Evolutionary conservation across 345 rosid species (phyloP), one percentile per base, ranked within the genome.

Genomic region (Turritis glabra): DNA sequence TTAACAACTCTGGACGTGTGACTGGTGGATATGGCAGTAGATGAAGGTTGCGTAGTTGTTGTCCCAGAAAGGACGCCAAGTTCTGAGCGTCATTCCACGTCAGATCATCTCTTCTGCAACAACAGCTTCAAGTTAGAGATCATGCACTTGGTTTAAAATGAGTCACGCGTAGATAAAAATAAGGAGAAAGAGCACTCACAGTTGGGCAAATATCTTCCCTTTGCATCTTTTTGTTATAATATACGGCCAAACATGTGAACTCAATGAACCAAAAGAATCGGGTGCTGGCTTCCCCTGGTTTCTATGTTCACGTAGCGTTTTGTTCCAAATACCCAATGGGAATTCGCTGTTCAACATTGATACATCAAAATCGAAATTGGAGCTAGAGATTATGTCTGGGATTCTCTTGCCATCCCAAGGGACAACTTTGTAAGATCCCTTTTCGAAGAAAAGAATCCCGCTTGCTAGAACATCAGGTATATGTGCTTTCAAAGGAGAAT

Each of bases 341-440:
- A 87, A 91, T 23, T 74, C 85, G 7, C 77, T 65, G 54, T 78
- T 80, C 67, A 84, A 65, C 73, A 74, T 58, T 48, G 75, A 68
- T 32, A 66, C 84, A 11, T 53, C 77, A 48, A 85, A 80, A 69
- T 75, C 58, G 71, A 86, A 51, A 82, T 67, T 84, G 84, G 86
- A 79, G 57, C 74, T 73, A n/a, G 60, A 35, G 77, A 91, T 80
- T 38, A 87, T 81, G 67, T 79, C 79, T 66, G 95, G 97, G 64
- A 89, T 82, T 69, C 74, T 90, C 84, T 81, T 90, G n/a, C 98
- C 98, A 82, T 89, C 88, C 98, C 98, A 94, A 44, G 90, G 84
- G 69, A 82, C 84, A 73, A 87, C 84, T 60, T 73, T 84, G 66
- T 65, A 81, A 29, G 89, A 83, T 72, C 90, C 96, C 71, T 86